Evolutionary conservation across 306 rosid genomes (phyloP), one percentile per base, ranked within the genome.

Genomic region (Sophora flavescens): DNA sequence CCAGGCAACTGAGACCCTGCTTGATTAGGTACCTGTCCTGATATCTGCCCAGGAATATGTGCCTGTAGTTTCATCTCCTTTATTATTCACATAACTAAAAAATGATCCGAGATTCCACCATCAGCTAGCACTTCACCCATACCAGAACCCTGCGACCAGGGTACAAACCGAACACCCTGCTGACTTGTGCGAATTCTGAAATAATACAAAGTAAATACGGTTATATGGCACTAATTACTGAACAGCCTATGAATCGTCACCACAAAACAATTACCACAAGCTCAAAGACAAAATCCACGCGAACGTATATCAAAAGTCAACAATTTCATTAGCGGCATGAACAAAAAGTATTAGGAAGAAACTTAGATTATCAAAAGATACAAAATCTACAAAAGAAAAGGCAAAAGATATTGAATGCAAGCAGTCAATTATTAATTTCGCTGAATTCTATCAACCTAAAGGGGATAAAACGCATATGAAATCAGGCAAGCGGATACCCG

Each of bases 11-110:
- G 93, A 39, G 86, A 74, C 36, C 88, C 93, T 36, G 92, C 81
- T 86, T 91, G 93, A 81, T 84, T 89, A 59, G 91, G 88, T 74
- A 87, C 88, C 87, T 88, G 89, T 65, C 96, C 92, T 5, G 93
- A 84, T 47, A 90, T 86, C 39, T 88, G 90, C 15, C 93, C 92
- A 1, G 91, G 78, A 77, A 85, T 75, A 72, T 89, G 92, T 17
- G 91, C 78, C 86, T 86, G 92, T 69, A 89, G 84, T 79, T 87
- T 90, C 93, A 89, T 91, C 80, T 82, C 52, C 6, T 77, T 10
- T 52, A 41, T 69, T 62, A 41, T 70, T 87, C 84, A 68, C 88
- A 85, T 87, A 67, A 75, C 89, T 81, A 66, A 32, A 78, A 78
- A 81, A 68, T 61, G 65, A 32, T 67, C 39, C 69, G 44, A 17